Percentiles rank a stretch among this genome's conserved stretches.
Conservation (phyloP, 2,329 filamentous ascomycete genomes). For the Conoideocrella luteorostrata region DNA sequence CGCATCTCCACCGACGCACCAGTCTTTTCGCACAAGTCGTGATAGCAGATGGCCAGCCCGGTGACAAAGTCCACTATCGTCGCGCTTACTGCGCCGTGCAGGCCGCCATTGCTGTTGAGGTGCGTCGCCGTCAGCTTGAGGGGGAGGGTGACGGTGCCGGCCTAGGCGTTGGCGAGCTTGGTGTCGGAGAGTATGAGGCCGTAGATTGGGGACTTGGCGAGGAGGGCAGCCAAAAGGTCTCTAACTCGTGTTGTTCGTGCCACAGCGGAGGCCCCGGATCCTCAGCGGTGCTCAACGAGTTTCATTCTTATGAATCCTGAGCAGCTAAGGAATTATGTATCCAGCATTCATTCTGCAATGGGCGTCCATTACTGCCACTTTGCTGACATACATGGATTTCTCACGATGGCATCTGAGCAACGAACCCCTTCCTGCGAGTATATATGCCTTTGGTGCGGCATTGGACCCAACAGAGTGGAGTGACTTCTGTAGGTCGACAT, state of each 20-base stretch:
- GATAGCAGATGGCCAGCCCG: constrained; percentile 63
- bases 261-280: not conserved
- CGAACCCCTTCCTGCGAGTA: too few species aligned
- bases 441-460: too few species aligned
- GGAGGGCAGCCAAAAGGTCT: constrained; percentile 30
- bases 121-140: constrained; percentile 49
- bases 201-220: constrained; percentile 47
- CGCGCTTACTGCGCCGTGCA: constrained; percentile 68
- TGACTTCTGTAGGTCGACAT: too few species aligned
- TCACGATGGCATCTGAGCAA: too few species aligned
- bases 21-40: constrained; percentile 54
- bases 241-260: too few species aligned
- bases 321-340: too few species aligned
- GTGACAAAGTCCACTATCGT: constrained; percentile 69
- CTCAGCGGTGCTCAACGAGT: too few species aligned
- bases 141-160: constrained; percentile 41
- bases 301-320: too few species aligned
- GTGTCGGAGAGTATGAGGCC: constrained; percentile 34
- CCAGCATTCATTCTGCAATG: too few species aligned
- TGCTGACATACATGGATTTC: too few species aligned
- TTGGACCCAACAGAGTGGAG: too few species aligned
- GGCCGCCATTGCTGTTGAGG: constrained; percentile 59
- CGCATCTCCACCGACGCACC: constrained; percentile 72
- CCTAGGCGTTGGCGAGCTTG: constrained; percentile 34
- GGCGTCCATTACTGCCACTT: too few species aligned